Evolutionary conservation across 2,329 filamentous ascomycete species (phyloP).

Genomic region (Pseudogymnoascus sp.): DNA sequence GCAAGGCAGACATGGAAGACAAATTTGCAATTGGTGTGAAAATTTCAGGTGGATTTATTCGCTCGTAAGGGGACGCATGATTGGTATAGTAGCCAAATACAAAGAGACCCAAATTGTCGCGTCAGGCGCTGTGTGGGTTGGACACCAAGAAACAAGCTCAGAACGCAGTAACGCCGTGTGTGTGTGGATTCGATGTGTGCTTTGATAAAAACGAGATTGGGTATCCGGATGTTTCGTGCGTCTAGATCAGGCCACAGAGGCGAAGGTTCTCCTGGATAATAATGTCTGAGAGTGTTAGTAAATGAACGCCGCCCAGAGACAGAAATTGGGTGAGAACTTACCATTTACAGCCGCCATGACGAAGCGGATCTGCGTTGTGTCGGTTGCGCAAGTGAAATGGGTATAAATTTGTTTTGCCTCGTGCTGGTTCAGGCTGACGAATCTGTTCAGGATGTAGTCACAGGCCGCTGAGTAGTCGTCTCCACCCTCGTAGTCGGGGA

Average conservation of each 20-base stretch:
- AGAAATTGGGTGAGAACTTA: conserved; percentile 39
- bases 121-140: background rate
- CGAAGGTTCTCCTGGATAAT: conserved; percentile 99
- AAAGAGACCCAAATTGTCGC: background rate
- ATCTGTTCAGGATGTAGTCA: conserved; percentile 98
- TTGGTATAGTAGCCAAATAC: conserved; percentile 4
- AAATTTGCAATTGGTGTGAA: background rate
- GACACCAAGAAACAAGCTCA: background rate
- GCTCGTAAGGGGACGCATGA: background rate
- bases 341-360: conserved; percentile 99
- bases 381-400: conserved; percentile 97
- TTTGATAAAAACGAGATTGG: background rate
- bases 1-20: background rate
- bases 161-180: conserved; percentile 3
- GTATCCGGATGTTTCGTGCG: conserved; percentile 9
- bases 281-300: conserved; percentile 66
- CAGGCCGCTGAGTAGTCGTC: conserved; percentile 93
- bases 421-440: conserved; percentile 96
- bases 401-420: conserved; percentile 99
- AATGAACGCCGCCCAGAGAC: background rate
- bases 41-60: background rate
- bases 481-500: conserved; percentile 88
- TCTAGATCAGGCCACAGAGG: conserved; percentile 91
- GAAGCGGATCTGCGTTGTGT: conserved; percentile 98
- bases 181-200: background rate